These are phyloP conservation scores for Alternaria sp. DNA, from an alignment of 2,329 filamentous ascomycete genomes.

Conservation along the genomic window DNA sequence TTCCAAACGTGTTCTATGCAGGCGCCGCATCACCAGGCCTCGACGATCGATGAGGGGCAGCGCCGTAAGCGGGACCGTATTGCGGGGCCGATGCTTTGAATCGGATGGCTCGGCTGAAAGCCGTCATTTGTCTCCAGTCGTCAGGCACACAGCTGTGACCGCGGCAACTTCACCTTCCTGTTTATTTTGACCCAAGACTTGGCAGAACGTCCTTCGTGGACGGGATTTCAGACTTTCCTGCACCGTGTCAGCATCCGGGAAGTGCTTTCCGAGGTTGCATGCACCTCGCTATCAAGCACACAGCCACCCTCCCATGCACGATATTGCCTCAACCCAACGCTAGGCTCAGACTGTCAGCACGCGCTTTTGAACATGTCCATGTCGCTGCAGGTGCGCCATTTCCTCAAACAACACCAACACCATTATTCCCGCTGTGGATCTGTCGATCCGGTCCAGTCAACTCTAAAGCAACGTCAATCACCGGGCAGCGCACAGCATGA, in stretches of 20 bases:
- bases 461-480: conserved; percentile 27
- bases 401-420: conserved; percentile 14
- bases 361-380: neutral
- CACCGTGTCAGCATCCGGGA: conserved; percentile 10
- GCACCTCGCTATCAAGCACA: conserved; percentile 6
- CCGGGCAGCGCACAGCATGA: conserved; percentile 2
- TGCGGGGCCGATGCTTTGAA: conserved; percentile 28
- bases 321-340: conserved; percentile 2
- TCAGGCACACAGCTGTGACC: conserved; percentile 14
- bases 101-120: conserved; percentile 30
- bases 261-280: conserved; percentile 4
- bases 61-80: conserved; percentile 7
- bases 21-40: conserved; percentile 32
- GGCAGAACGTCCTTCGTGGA: neutral
- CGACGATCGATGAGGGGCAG: conserved; percentile 34
- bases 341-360: conserved; percentile 1
- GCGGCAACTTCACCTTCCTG: conserved; percentile 24
- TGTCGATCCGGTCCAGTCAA: conserved; percentile 19
- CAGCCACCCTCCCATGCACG: conserved; percentile 5
- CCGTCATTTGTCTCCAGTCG: conserved; percentile 2
- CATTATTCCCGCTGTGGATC: conserved; percentile 18
- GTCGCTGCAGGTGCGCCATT: conserved; percentile 8
- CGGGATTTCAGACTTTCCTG: neutral
- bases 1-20: conserved; percentile 24
- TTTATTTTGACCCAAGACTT: conserved; percentile 22